A percentile compares a stretch with the other conserved stretches of the same genome.
These are phyloP conservation scores for Torulaspora delbrueckii DNA, from an alignment of 805 yeast genomes.

Conservation along the genomic window DNA sequence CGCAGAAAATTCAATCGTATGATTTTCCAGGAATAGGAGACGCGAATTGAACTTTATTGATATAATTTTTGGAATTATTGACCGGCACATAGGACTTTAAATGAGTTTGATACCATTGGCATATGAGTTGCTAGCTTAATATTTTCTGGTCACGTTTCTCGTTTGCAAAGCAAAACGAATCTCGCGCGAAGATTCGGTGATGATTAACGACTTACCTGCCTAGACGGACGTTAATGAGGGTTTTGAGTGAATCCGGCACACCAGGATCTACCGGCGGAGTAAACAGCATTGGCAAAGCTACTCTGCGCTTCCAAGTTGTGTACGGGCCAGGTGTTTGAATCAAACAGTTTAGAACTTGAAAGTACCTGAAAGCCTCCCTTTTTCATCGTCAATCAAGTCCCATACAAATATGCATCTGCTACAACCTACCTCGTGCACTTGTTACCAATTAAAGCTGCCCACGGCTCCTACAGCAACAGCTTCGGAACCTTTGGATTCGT, in stretches of 20 bases:
- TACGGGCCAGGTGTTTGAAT: not conserved
- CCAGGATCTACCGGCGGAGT: not conserved
- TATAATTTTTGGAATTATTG: too few relatives aligned
- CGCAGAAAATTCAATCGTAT: too few relatives aligned
- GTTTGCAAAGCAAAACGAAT: not conserved
- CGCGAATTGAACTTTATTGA: too few relatives aligned
- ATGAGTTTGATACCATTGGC: too few relatives aligned
- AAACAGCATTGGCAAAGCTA: not conserved
- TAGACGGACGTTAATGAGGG: not conserved
- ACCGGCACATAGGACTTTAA: too few relatives aligned
- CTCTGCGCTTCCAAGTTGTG: not conserved
- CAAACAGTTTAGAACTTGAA: not conserved
- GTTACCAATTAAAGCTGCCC: conserved; percentile 56
- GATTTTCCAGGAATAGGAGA: too few relatives aligned
- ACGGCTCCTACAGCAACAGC: conserved; percentile 28
- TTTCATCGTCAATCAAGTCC: not conserved
- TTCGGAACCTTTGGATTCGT: conserved; percentile 25
- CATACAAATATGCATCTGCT: conserved; percentile 49
- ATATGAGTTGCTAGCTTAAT: too few relatives aligned
- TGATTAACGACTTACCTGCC: not conserved
- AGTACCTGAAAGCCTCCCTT: not conserved
- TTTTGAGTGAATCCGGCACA: not conserved
- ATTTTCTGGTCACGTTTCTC: not conserved
- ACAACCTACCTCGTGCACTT: conserved; percentile 58
- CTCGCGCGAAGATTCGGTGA: not conserved